Conservation (phyloP, 192 early-diverging fungal genomes). For the Coemansia sp. region DNA sequence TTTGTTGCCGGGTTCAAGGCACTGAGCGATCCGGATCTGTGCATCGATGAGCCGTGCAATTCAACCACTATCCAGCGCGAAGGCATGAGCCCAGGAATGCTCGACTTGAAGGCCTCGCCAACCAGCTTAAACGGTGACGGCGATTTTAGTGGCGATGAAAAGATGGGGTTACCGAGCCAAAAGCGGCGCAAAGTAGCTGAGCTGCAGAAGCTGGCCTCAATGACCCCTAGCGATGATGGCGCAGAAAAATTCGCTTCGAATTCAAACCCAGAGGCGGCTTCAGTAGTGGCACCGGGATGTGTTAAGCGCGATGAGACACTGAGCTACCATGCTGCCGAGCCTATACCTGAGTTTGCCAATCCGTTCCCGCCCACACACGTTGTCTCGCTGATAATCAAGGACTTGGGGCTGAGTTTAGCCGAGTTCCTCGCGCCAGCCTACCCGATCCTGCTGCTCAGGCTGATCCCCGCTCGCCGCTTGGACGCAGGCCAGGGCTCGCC, state of each 20-base stretch:
- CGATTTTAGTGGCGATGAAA: not conserved
- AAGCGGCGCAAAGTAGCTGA: conserved; percentile 31
- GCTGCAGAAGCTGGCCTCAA: conserved; percentile 13
- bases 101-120: not conserved
- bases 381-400: conserved; percentile 31
- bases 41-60: conserved; percentile 20
- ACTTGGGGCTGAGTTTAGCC: conserved; percentile 34
- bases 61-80: conserved; percentile 6
- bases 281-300: not conserved
- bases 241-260: conserved; percentile 22
- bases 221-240: conserved; percentile 27
- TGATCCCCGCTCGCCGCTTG: not conserved
- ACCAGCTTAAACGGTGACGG: not conserved
- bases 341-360: conserved; percentile 29
- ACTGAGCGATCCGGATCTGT: conserved; percentile 34
- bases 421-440: conserved; percentile 48
- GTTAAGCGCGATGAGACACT: conserved; percentile 2
- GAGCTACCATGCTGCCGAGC: not conserved
- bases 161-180: conserved; percentile 5
- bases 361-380: conserved; percentile 1
- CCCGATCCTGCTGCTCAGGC: conserved; percentile 42
- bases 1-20: conserved; percentile 48
- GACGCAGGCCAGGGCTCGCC: not conserved
- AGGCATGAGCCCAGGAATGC: not conserved
- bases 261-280: not conserved